Base-by-base conservation (phyloP, 176 grass and related monocot genomes). In the Pontederia paniculata region DNA sequence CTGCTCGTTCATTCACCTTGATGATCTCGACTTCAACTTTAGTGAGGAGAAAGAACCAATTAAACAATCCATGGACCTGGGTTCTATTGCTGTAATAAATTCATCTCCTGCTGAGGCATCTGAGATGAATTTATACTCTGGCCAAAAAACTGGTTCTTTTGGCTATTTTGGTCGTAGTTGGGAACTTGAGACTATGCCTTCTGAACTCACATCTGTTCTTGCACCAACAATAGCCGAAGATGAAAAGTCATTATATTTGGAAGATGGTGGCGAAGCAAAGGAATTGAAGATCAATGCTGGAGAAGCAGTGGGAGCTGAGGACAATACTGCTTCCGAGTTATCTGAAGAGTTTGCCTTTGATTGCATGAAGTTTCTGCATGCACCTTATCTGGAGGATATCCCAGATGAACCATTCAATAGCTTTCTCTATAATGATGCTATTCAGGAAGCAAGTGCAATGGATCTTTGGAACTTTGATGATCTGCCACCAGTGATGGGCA, bases 391-490 rank as follows among this genome's bases (percentile, higher is more conserved):
- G 4, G 56, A 58, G 23, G 28, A 3, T n/a, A 41, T n/a, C 11
- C 42, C 23, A 10, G 56, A 58, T 58, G 56, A 41, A 37, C 17
- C 56, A 41, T 17, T 58, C 10, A 31, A 42, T 6, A 59, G 22
- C 31, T n/a, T 59, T 59, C 31, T 59, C 4, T n/a, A 15, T 18
- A 19, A n/a, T 42, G 31, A 59, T 43, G 56, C 5, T 23, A 37
- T 17, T 58, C 56, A 58, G 56, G 28, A 58, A n/a, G 21, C 41
- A 31, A 41, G 12, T n/a, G 25, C 17, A n/a, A 31, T 58, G 14
- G 57, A 59, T 43, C 23, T 59, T n/a, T 59, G 57, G 57, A 59
- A 16, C 28, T 59, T 59, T 17, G 57, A 59, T 42, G 57, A 59
- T n/a, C 57, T 59, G 8, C 57, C 22, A 22, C 31, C 23, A 59